Percentiles rank a stretch among this genome's conserved stretches.
Evolutionary conservation across 2,329 filamentous ascomycete species (phyloP).

Genomic region (Thyridium curvatum): DNA sequence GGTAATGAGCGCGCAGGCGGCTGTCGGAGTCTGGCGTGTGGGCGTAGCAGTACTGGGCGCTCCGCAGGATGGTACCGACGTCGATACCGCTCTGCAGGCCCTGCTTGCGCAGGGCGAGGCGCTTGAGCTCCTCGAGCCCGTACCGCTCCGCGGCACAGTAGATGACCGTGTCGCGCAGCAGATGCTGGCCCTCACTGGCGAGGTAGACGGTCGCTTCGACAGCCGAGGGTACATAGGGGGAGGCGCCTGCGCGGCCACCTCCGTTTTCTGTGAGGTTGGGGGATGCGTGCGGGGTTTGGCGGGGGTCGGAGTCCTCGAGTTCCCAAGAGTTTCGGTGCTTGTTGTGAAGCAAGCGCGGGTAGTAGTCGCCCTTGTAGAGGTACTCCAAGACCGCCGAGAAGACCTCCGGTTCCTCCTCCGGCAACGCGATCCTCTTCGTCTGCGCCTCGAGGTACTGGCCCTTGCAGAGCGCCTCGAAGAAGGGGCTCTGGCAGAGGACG

Average conservation of each 20-base stretch:
- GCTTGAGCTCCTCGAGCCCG: conserved; percentile 87
- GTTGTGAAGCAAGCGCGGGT: conserved; percentile 80
- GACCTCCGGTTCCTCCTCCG: conserved; percentile 78
- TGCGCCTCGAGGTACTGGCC: conserved; percentile 67
- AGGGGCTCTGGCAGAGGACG: conserved; percentile 78
- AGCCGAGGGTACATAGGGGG: conserved; percentile 51
- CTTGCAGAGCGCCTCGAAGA: conserved; percentile 68
- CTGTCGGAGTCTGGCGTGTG: conserved; percentile 92
- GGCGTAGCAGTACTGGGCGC: conserved; percentile 90
- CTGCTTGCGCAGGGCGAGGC: conserved; percentile 87
- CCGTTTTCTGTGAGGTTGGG: conserved; percentile 40
- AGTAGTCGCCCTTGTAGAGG: conserved; percentile 95
- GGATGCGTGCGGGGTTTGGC: conserved; percentile 37
- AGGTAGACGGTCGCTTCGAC: conserved; percentile 76
- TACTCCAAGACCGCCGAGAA: conserved; percentile 94
- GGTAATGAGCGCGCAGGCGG: conserved; percentile 89
- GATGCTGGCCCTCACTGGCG: conserved; percentile 63
- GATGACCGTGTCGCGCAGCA: conserved; percentile 88
- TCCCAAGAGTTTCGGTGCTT: conserved; percentile 83
- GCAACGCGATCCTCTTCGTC: conserved; percentile 72
- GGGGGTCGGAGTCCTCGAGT: conserved; percentile 63
- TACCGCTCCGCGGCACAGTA: conserved; percentile 92
- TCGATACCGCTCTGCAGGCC: conserved; percentile 89
- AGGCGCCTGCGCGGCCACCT: conserved; percentile 38
- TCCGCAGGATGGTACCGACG: conserved; percentile 84